A percentile compares a stretch with the other conserved stretches of the same genome.
Evolutionary conservation across 345 rosid genomes (phyloP).

Genomic region (thale cress (Arabidopsis thaliana)): DNA sequence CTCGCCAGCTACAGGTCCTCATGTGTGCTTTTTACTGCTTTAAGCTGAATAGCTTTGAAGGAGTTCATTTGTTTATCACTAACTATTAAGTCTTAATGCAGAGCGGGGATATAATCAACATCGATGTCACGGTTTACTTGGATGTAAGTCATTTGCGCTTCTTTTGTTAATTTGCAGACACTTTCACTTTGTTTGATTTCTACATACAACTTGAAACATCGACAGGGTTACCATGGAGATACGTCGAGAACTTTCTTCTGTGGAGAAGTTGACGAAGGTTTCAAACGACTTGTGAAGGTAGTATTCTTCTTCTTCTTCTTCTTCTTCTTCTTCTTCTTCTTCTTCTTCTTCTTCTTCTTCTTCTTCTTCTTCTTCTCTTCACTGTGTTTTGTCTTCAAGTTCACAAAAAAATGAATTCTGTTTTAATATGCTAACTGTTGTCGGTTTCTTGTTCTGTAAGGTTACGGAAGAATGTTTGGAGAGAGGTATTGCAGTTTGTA

Average conservation of each 20-base stretch:
- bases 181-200: slow-evolving; percentile 20
- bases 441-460: slow-evolving; percentile 47
- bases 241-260: slow-evolving; percentile 90
- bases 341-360: too few species aligned
- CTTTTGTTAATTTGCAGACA: slow-evolving; percentile 6
- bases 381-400: not conserved
- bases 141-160: slow-evolving; percentile 57
- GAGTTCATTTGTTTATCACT: slow-evolving; percentile 16
- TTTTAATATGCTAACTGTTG: not conserved
- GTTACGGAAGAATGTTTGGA: slow-evolving; percentile 93
- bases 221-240: slow-evolving; percentile 95
- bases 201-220: slow-evolving; percentile 6
- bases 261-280: slow-evolving; percentile 65
- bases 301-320: not conserved
- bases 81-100: slow-evolving; percentile 49
- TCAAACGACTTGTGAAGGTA: slow-evolving; percentile 75
- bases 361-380: not conserved
- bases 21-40: slow-evolving; percentile 10
- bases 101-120: slow-evolving; percentile 91
- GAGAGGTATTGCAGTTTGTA: slow-evolving; percentile 88
- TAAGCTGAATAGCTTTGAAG: too few species aligned
- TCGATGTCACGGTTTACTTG: slow-evolving; percentile 91
- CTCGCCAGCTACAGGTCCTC: slow-evolving; percentile 90
- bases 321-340: too few species aligned
- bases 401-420: not conserved